Conservation (phyloP, 176 grass and related monocot species). For the Carex littledalei region DNA sequence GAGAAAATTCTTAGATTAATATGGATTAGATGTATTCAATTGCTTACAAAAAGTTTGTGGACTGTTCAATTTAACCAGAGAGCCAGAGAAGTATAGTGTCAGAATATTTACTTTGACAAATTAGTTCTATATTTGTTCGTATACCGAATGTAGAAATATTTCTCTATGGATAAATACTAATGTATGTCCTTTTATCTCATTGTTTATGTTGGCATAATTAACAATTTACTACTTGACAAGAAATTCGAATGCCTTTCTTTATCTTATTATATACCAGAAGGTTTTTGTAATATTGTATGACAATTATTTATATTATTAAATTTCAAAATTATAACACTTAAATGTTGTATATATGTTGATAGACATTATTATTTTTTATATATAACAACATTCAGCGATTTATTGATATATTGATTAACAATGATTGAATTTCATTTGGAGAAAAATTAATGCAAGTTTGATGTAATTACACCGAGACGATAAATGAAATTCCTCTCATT, state of each 20-base stretch:
- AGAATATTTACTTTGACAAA: neutral
- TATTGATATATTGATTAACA: too few relatives aligned
- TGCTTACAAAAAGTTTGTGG: neutral
- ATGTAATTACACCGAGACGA: too few relatives aligned
- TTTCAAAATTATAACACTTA: neutral
- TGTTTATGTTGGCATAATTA: neutral
- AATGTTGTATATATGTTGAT: neutral
- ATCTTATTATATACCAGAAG: neutral
- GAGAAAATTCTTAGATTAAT: neutral
- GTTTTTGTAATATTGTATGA: neutral
- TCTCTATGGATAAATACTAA: neutral
- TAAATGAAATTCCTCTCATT: too few relatives aligned
- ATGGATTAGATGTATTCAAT: neutral
- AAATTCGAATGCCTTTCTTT: neutral
- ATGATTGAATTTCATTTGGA: too few relatives aligned
- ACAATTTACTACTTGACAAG: neutral
- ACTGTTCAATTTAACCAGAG: neutral
- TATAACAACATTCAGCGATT: neutral
- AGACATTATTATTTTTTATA: neutral
- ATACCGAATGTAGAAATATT: too few relatives aligned
- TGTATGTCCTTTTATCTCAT: neutral
- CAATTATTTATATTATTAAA: neutral
- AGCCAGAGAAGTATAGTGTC: neutral
- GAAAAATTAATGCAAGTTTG: too few relatives aligned
- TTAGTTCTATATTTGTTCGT: too few relatives aligned